phyloP scores from a whole-genome alignment of 2,329 filamentous ascomycete species.

The Penicillium palitans region DNA sequence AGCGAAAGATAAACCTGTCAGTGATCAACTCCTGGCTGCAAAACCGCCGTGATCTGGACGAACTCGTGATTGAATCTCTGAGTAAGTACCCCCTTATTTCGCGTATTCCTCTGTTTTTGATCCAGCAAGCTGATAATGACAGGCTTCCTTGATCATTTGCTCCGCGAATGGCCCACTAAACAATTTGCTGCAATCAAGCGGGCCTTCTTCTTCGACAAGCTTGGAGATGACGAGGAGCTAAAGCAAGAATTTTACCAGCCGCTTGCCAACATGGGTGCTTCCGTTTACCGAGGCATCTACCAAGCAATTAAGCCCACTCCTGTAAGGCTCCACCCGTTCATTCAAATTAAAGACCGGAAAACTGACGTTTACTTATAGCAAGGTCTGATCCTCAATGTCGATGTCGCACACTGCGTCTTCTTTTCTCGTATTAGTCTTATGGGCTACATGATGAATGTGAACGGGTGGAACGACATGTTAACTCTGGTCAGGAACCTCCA shows the following conservation, averaged over 20 bases:
- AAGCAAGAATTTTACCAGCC: constrained; percentile 36
- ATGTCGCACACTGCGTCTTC: constrained; percentile 89
- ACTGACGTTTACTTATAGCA: constrained; percentile 42
- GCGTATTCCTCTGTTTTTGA: not conserved
- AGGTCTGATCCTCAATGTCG: constrained; percentile 78
- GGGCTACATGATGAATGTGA: constrained; percentile 37
- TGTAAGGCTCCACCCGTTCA: constrained; percentile 36
- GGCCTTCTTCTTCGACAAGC: constrained; percentile 68
- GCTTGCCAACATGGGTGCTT: constrained; percentile 53
- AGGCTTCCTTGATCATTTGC: constrained; percentile 84
- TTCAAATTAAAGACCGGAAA: not conserved
- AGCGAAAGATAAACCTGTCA: constrained; percentile 61
- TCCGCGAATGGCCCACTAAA: constrained; percentile 75
- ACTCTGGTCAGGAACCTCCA: constrained; percentile 31
- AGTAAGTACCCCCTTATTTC: constrained; percentile 50
- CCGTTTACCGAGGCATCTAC: constrained; percentile 87
- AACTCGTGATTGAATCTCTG: constrained; percentile 72
- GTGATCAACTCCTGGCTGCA: constrained; percentile 67
- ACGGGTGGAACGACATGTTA: constrained; percentile 33
- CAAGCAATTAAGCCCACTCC: constrained; percentile 77
- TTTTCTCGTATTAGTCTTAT: constrained; percentile 58
- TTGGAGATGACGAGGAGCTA: constrained; percentile 55
- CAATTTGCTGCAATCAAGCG: constrained; percentile 72
- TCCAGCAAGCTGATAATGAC: constrained; percentile 8
- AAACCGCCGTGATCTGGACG: constrained; percentile 61